phyloP scores from a whole-genome alignment of 2,329 filamentous ascomycete genomes.

The Ceratocystis ficicola region DNA sequence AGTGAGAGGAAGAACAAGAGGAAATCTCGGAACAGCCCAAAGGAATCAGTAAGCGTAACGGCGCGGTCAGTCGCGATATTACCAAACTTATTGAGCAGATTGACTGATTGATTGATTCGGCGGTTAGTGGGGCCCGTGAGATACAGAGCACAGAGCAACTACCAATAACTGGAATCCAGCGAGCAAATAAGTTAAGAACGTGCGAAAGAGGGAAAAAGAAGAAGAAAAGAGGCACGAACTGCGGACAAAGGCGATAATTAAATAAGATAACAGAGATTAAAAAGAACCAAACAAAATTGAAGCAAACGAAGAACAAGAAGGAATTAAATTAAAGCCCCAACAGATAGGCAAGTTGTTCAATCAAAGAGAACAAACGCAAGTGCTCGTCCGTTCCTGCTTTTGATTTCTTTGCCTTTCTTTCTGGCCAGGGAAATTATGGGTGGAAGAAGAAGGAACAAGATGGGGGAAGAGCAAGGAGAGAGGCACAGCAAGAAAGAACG shows the following conservation, averaged over 20 bases:
- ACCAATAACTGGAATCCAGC: not conserved
- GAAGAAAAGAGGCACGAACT: not conserved
- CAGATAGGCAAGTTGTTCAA: not conserved
- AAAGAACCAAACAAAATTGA: not conserved
- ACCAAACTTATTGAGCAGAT: not conserved
- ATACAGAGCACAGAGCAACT: not conserved
- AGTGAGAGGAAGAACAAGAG: not conserved
- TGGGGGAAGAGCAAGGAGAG: not conserved
- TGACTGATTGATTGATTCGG: not conserved
- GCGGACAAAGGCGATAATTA: not conserved
- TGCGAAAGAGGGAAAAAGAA: not conserved
- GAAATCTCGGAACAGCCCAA: not conserved
- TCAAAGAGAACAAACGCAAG: not conserved
- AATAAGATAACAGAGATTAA: not conserved
- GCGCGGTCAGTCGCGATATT: not conserved
- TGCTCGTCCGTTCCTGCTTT: not conserved
- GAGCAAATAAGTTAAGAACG: conserved; percentile 1
- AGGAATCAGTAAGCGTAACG: not conserved
- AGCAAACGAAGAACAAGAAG: not conserved
- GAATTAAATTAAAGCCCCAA: not conserved
- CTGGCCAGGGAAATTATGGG: no score
- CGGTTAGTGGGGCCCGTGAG: not conserved
- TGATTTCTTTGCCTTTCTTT: not conserved
- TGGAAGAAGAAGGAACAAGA: no score
- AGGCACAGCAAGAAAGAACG: not conserved